Base-by-base conservation (phyloP, 306 rosid species). In the Hylodesmum podocarpum region DNA sequence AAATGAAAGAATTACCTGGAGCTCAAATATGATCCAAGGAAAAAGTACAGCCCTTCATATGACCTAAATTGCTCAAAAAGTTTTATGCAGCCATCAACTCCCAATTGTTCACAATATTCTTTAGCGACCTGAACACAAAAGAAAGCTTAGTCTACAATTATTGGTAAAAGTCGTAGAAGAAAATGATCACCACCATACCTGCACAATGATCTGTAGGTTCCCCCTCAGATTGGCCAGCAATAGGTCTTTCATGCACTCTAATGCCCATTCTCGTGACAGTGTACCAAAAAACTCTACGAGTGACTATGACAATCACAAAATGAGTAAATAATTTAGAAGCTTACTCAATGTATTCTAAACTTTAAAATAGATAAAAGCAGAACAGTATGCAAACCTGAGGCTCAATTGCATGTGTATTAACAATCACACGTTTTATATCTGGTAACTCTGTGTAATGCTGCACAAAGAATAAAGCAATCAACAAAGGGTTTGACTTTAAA, bases 201-300 rank as follows among this genome's bases (percentile, higher is more conserved):
- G 99, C 81, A 96, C 99, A 84, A 96, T 96, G 69, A 96, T 89
- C 90, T 96, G 99, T 55, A 96, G 91, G 73, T 96, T 96, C 72
- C 96, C 99, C 80, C 98, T 96, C 44, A 96, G 90, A 83, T 96
- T 96, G 80, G 93, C 99, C 86, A 91, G 78, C 77, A 96, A 78
- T 73, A 96, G 92, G 86, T 96, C 99, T 86, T 96, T 96, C 99
- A 96, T 96, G 66, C 99, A 96, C 88, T 96, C 99, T 87, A 96
- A 86, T 25, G 94, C 99, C 99, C 99, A 96, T 78, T 96, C 99
- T 39, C 66, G 81, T 15, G 99, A 96, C 50, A 96, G 85, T 53
- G 99, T 96, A 16, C 99, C 99, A 15, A 96, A 92, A 81, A 96
- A 96, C 82, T 93, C 99, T 24, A 96, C 99, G 57, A 96, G 99